phyloP scores from a whole-genome alignment of 129 eudicot species.

The Centrapalus pauciflorus region DNA sequence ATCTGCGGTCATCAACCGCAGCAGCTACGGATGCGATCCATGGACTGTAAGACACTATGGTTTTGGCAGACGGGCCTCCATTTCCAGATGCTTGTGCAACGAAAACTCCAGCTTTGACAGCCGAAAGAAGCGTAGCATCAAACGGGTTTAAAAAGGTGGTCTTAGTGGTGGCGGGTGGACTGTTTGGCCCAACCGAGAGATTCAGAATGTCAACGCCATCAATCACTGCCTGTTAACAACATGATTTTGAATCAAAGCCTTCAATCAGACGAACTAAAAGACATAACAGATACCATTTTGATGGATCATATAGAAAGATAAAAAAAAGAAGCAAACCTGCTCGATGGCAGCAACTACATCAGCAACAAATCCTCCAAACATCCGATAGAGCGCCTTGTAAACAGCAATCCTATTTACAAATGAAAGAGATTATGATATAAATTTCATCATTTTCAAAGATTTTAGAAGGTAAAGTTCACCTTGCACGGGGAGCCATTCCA shows the following conservation, averaged over 20 bases:
- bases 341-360: slow-evolving; percentile 98
- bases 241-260: too few relatives aligned
- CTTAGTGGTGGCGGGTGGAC: slow-evolving; percentile 95
- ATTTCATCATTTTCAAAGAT: background rate
- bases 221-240: slow-evolving; percentile 78
- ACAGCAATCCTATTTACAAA: slow-evolving; percentile 78
- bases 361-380: slow-evolving; percentile 95
- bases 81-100: slow-evolving; percentile 97
- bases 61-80: slow-evolving; percentile 88
- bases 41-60: slow-evolving; percentile 88
- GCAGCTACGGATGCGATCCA: slow-evolving; percentile 97
- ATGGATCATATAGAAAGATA: background rate
- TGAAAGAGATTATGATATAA: background rate
- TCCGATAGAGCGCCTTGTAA: slow-evolving; percentile 93
- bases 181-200: slow-evolving; percentile 95
- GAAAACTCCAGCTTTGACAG: slow-evolving; percentile 92
- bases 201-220: slow-evolving; percentile 96
- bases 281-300: background rate
- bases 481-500: slow-evolving; percentile 99
- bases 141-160: slow-evolving; percentile 93
- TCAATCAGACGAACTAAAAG: background rate
- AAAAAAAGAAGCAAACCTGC: slow-evolving; percentile 62
- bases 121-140: slow-evolving; percentile 91
- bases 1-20: slow-evolving; percentile 92
- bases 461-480: slow-evolving; percentile 38